Evolutionary conservation across 176 grass and related monocot genomes (phyloP), one percentile per base, ranked within the genome.

Genomic region (Rhynchospora tenuis): DNA sequence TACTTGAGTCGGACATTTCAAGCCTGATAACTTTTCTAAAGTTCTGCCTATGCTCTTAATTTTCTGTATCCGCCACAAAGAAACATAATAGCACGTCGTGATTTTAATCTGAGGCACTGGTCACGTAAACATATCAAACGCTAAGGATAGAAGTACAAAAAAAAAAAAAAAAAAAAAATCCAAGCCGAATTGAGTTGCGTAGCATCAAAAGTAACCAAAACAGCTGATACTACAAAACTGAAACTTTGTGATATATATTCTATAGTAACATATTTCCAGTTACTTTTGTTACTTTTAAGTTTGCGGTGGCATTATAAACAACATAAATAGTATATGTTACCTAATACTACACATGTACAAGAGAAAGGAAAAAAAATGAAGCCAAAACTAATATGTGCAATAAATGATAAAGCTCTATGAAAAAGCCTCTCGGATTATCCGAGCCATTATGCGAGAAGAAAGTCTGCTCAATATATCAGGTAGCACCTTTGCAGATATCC

Each of bases 401-500:
- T 23, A 11, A 83, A 78, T 81, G 43, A 42, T 71, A 31, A 64
- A 5, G 12, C 15, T 83, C 90, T 84, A 98, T 86, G 91, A 98
- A 95, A 95, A 93, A 68, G 82, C 86, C 16, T 98, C 91, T 63
- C 86, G 64, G 74, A 98, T 91, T 63, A 95, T 67, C 20, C 95
- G 92, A 77, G 95, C 92, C 69, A 98, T 88, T 38, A 95, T 85
- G 44, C 95, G 84, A 1, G 90, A 93, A 58, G 92, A 91, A 68
- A 98, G 89, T 85, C 95, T 88, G 83, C 46, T 93, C 78, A 91
- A 68, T 60, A 98, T 83, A 46, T 98, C 95, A 0, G 95, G 95
- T 59, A 98, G 89, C 78, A 95, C 82, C 69, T 88, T 98, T 43
- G 90, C 94, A 24, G 95, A 93, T 75, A 98, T 98, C 73, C 92